These are phyloP conservation scores for Microdochium bolleyi DNA, from an alignment of 2,329 filamentous ascomycete species.

Conservation along the genomic window DNA sequence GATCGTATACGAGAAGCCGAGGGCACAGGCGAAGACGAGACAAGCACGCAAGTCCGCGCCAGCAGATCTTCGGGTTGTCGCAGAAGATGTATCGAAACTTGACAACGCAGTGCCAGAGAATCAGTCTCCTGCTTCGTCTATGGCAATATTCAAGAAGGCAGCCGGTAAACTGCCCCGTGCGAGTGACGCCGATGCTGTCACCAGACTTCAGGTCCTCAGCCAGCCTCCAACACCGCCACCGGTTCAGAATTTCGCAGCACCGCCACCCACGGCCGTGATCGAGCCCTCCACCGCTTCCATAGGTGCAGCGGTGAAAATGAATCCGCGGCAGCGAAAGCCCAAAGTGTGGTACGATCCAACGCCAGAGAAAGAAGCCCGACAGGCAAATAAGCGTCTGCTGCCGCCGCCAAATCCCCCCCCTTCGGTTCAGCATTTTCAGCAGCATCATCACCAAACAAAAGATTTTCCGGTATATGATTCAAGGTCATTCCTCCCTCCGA, in stretches of 20 bases:
- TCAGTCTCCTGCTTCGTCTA: slow-evolving; percentile 1
- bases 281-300: slow-evolving; percentile 29
- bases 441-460: background rate
- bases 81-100: background rate
- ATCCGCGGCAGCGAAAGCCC: slow-evolving; percentile 36
- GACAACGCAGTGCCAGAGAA: background rate
- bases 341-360: slow-evolving; percentile 26
- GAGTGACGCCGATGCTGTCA: background rate
- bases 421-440: background rate
- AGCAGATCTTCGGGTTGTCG: slow-evolving; percentile 2
- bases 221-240: background rate
- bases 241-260: background rate
- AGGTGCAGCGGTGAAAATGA: slow-evolving; percentile 40
- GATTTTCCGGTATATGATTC: background rate
- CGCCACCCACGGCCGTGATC: slow-evolving; percentile 2
- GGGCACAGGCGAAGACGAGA: slow-evolving; percentile 4
- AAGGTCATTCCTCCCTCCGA: background rate
- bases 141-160: slow-evolving; percentile 1
- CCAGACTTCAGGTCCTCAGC: background rate
- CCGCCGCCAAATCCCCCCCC: background rate
- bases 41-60: slow-evolving; percentile 13
- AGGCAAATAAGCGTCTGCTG: background rate
- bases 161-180: background rate
- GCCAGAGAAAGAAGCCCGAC: background rate
- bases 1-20: slow-evolving; percentile 1